Base-by-base conservation (phyloP, 106 monocot genomes). In the Triglochin maritima region DNA sequence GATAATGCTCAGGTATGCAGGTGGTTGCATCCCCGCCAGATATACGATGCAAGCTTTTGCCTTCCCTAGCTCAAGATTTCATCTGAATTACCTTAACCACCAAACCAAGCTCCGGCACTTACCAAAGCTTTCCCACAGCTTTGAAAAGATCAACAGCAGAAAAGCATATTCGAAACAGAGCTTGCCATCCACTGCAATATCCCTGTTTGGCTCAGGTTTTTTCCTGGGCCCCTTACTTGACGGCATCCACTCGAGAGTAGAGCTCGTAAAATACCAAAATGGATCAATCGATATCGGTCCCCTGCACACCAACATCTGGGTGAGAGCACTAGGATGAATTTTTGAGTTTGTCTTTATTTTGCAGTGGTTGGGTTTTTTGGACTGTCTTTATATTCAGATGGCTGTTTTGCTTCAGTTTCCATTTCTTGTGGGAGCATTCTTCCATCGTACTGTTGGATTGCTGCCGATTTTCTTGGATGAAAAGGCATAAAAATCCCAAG, bases 271-370 rank as follows among this genome's bases (percentile, higher is more conserved):
- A 0, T 91, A 87, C 61, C 82, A 82, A 15, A 80, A 70, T 59
- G 87, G 87, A 53, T 78, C 90, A 16, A 47, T 91, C 54, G 75
- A 84, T 13, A 73, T 82, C 16, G 90, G 87, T 9, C 87, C 90
- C 48, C 80, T 90, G 44, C 81, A 78, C 68, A 91, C 87, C 66
- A 80, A 81, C 75, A 73, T 91, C 54, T 82, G 77, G 77, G 90
- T 86, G 15, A 47, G 63, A 9, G 17, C 29, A 17, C 4, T 16
- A 60, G 17, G 59, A 17, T 59, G 60, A 60, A 3, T 3, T 60
- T 60, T 3, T 4, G 15, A 63, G 43, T 5, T 15, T 63, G 13
- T 46, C 7, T 63, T 13, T 13, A 47, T 47, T 11, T 46, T 63
- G 9, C 44, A 11, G 17, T 52, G 52, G 7, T 52, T 52, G 52